Evolutionary conservation across 2,329 filamentous ascomycete species (phyloP), one percentile per base, ranked within the genome.

Genomic region (Ophiostoma piceae): DNA sequence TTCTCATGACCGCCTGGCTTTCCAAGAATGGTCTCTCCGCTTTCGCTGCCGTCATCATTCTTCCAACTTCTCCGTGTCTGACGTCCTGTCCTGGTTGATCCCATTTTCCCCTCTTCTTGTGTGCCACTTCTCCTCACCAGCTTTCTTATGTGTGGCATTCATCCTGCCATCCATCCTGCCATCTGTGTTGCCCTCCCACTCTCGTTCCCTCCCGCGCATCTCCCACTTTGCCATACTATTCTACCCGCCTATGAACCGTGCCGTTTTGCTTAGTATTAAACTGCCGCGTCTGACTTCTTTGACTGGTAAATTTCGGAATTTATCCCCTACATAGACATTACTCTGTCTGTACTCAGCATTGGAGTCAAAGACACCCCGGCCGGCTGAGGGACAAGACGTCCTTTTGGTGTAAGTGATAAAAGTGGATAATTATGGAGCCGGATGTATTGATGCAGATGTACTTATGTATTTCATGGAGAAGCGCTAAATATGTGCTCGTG

Each of bases 331-430:
- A 14, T 2, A 43, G 16, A 16, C 41, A 43, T 16, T 43, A 43
- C 41, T 16, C 41, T 2, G 26, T 14, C 16, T 16, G 14, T 14
- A 16, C 41, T 43, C 14, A 6, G 41, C 6, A 47, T 47, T 47
- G 43, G 43, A 47, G 19, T 47, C 43, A 57, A 57, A 57, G 51
- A 57, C 51, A 22, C 22, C 11, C 51, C n/a, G 51, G 51, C 22
- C 51, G 9, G 51, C 9, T 57, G 51, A 26, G 9, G 51, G 51
- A 57, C 22, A 26, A 22, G 51, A 7, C 22, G 51, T 57, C n/a
- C n/a, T 57, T 54, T 22, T 62, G 54, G 57, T 62, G 57, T 62
- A 32, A 62, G 57, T 62, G 57, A 62, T 26, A 62, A 32, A 32
- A 62, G 57, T 62, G 57, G 57, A 8, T 5, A 22, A 26, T 4